Evolutionary conservation across 306 rosid genomes (phyloP).

Genomic region (Quillaja saponaria): DNA sequence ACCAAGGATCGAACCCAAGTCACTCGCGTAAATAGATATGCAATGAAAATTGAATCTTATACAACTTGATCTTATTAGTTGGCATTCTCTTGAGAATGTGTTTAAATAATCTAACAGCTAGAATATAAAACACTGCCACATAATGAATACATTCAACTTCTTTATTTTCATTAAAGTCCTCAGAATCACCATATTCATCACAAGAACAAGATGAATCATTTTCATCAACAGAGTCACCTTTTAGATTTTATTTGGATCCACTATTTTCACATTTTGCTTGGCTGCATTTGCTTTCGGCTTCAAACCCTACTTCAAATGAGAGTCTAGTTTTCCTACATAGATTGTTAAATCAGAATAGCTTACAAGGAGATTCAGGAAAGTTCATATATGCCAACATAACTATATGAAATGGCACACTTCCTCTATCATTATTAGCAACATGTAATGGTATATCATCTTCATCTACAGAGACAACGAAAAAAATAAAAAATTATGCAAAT

Average conservation of each 20-base stretch:
- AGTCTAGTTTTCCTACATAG: conserved; percentile 31
- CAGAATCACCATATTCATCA: conserved; percentile 46
- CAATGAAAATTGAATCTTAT: no score
- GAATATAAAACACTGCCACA: no score
- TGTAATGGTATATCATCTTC: conserved; percentile 33
- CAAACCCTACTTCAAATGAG: conserved; percentile 23
- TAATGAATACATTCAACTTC: no score
- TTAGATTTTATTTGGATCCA: conserved; percentile 36
- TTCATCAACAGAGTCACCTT: conserved; percentile 27
- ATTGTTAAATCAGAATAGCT: neutral
- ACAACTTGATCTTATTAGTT: no score
- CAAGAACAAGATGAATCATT: conserved; percentile 39
- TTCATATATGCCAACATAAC: conserved; percentile 1
- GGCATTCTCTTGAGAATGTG: no score
- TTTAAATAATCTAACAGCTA: no score
- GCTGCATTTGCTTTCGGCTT: conserved; percentile 29
- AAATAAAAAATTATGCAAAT: conserved; percentile 9
- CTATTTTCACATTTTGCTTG: conserved; percentile 38
- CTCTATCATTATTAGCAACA: conserved; percentile 41
- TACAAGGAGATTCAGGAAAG: neutral
- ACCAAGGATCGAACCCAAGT: no score
- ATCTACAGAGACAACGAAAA: conserved; percentile 1
- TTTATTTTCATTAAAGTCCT: neutral
- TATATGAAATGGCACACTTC: neutral
- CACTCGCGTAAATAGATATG: no score